Base-by-base conservation (phyloP, 768 basidiomycete genomes). In the Lentinula aciculospora region DNA sequence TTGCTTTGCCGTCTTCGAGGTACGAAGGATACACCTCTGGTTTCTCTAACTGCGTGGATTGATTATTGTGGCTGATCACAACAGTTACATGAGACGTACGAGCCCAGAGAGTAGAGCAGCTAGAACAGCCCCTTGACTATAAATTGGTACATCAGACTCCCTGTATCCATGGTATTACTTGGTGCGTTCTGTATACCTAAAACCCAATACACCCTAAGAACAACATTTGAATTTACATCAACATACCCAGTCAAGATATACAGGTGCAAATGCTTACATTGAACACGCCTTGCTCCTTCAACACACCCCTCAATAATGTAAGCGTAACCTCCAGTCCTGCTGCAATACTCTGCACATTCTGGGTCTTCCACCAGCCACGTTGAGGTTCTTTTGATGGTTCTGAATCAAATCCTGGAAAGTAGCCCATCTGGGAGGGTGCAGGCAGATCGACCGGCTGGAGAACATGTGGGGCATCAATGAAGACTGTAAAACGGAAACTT, bases 111-210 rank as follows among this genome's bases (percentile, higher is more conserved):
- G 73, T 34, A 92, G 65, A 8, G 81, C 86, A 31, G 88, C 92
- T 71, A 92, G 77, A 3, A 81, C 83, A 15, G 88, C 91, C 15
- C 91, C 91, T 71, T 94, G 92, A 60, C 88, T 89, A 42, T 25
- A 19, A 50, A 1, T 34, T 48, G 8, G 19, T 12, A 27, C 5
- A 19, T 27, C 4, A 3, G 9, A 34, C 19, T 31, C 29, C 2
- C 19, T 19, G 55, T 3, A 7, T 23, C 4, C 2, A 23, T 17
- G 32, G 4, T 28, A 23, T 45, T 27, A 34, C 6, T n/a, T 58
- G 21, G 46, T 42, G 27, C 8, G 17, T 32, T 49, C 12, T 58
- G 58, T 70, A 28, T 28, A 85, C 87, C 89, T 91, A 67, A 92
- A 92, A 5, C 90, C 90, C 64, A 92, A 79, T 7, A 92, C 81